Conservation (phyloP, 306 rosid species). For the Carpinus viminea region DNA sequence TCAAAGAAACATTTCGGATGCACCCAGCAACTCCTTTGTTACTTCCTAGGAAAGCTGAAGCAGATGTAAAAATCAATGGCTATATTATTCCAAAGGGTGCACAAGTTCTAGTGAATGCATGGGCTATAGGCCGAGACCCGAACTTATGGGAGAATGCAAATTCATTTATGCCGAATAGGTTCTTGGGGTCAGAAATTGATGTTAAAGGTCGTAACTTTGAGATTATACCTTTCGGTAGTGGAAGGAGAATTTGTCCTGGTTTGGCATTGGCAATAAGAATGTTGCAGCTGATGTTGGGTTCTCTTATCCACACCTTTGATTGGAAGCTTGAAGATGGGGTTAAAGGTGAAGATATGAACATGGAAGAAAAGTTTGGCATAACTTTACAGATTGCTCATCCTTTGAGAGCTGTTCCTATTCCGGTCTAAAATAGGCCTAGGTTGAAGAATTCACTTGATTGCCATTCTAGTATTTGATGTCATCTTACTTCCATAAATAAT, state of each 20-base stretch:
- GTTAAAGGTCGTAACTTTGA: conserved; percentile 46
- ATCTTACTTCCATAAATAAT: too few relatives aligned
- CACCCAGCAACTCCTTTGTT: conserved; percentile 42
- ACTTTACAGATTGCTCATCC: conserved; percentile 44
- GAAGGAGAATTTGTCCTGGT: conserved; percentile 50
- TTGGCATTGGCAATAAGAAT: conserved; percentile 49
- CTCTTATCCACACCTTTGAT: conserved; percentile 49
- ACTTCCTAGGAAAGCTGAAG: conserved; percentile 50
- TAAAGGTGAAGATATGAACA: conserved; percentile 33
- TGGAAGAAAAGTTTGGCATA: conserved; percentile 56
- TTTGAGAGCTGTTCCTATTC: conserved; percentile 35
- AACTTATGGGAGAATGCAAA: conserved; percentile 40
- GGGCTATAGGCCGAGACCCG: conserved; percentile 52
- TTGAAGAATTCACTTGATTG: too few relatives aligned
- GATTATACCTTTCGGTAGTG: conserved; percentile 52
- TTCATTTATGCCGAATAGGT: conserved; percentile 55
- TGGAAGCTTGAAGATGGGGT: conserved; percentile 54
- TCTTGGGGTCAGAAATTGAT: conserved; percentile 45
- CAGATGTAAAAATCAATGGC: conserved; percentile 43
- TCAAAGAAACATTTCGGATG: too few relatives aligned
- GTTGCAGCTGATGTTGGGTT: conserved; percentile 53
- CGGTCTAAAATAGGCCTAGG: not conserved
- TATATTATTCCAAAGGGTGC: conserved; percentile 50
- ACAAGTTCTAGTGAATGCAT: conserved; percentile 43
- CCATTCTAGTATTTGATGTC: too few relatives aligned